phyloP scores from a whole-genome alignment of 805 yeast species.

The Saccharomyces kudriavzevii region DNA sequence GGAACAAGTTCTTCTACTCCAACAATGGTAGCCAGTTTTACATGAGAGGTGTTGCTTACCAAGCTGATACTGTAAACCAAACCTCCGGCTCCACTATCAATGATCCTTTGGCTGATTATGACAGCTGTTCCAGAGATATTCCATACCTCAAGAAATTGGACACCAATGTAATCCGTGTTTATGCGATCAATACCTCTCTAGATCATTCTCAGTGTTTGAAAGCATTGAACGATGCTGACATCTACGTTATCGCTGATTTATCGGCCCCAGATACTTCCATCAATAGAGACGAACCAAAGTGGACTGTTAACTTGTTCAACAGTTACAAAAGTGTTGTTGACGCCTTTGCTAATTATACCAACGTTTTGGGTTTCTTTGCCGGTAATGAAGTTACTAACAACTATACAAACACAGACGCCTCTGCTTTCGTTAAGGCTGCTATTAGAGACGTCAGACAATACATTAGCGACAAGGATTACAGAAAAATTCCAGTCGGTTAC shows the following conservation, averaged over 20 bases:
- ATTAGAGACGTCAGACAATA: conserved; percentile 68
- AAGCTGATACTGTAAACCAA: conserved; percentile 51
- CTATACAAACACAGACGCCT: conserved; percentile 57
- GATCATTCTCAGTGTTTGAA: conserved; percentile 68
- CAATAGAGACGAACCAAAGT: conserved; percentile 52
- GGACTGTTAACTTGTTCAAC: conserved; percentile 54
- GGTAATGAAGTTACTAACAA: conserved; percentile 79
- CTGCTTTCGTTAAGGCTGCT: conserved; percentile 79
- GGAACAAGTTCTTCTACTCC: conserved; percentile 69
- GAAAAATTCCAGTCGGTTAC: conserved; percentile 73
- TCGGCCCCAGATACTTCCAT: conserved; percentile 59
- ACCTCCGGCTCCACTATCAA: conserved; percentile 41
- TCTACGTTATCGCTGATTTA: conserved; percentile 73
- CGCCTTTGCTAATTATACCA: conserved; percentile 57
- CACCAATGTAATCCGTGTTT: conserved; percentile 70
- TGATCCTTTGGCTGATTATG: conserved; percentile 64
- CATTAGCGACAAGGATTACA: conserved; percentile 51
- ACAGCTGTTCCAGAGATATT: conserved; percentile 61
- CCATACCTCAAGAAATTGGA: conserved; percentile 55
- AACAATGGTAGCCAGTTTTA: conserved; percentile 75
- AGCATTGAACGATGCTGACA: conserved; percentile 62
- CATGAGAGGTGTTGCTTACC: conserved; percentile 75
- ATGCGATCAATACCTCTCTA: conserved; percentile 55
- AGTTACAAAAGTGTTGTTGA: conserved; percentile 69
- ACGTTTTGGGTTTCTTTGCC: conserved; percentile 74